Percentiles rank a stretch among this genome's conserved stretches.
phyloP scores from a whole-genome alignment of 2,329 filamentous ascomycete species.

The Pseudophaeomoniella oleicola region DNA sequence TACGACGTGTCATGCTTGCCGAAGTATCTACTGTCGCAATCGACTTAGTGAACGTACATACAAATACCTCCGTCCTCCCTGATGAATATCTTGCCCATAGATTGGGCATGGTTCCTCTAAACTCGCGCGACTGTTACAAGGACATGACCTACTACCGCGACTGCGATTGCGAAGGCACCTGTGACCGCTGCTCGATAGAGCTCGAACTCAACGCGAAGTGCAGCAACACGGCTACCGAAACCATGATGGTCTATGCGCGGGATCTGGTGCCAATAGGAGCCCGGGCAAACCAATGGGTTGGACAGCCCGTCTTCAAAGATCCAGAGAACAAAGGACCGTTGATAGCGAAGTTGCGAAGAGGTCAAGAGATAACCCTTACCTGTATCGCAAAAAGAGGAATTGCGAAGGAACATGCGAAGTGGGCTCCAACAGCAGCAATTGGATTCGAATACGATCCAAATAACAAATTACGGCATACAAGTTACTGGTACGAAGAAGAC shows the following conservation, averaged over 20 bases:
- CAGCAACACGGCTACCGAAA: slow-evolving; percentile 52
- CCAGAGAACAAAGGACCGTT: slow-evolving; percentile 66
- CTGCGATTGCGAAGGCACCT: slow-evolving; percentile 93
- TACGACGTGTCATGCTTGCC: slow-evolving; percentile 80
- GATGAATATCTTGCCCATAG: slow-evolving; percentile 94
- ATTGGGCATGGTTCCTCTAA: slow-evolving; percentile 76
- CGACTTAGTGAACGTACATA: slow-evolving; percentile 83
- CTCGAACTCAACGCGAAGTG: slow-evolving; percentile 76
- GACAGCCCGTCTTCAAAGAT: slow-evolving; percentile 71
- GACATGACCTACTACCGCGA: slow-evolving; percentile 76
- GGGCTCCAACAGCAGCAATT: slow-evolving; percentile 82
- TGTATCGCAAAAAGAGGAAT: slow-evolving; percentile 98
- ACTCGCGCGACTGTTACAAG: slow-evolving; percentile 67
- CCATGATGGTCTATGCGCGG: slow-evolving; percentile 87
- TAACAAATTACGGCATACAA: slow-evolving; percentile 84
- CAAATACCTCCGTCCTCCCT: slow-evolving; percentile 87
- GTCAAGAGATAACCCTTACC: slow-evolving; percentile 77
- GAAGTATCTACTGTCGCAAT: slow-evolving; percentile 92
- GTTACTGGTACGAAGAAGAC: slow-evolving; percentile 90
- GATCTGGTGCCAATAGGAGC: slow-evolving; percentile 63
- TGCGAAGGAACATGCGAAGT: slow-evolving; percentile 97
- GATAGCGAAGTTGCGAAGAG: slow-evolving; percentile 78
- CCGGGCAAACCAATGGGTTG: slow-evolving; percentile 59
- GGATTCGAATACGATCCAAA: slow-evolving; percentile 97
- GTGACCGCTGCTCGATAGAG: slow-evolving; percentile 77